Conservation (phyloP, 768 basidiomycete genomes). For the Suillus americanus region DNA sequence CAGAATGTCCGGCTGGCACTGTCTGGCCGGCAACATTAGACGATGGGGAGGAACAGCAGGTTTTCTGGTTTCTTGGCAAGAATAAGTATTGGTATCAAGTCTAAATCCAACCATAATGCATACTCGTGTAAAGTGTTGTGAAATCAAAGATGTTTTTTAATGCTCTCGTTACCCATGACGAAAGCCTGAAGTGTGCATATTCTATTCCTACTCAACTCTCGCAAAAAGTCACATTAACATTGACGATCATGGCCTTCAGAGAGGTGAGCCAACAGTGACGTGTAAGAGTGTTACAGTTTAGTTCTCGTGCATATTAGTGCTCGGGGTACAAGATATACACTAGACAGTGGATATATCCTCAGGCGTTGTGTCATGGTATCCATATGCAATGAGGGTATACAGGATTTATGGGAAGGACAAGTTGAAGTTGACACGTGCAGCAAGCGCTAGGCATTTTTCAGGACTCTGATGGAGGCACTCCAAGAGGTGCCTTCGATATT, state of each 20-base stretch:
- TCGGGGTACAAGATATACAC: not conserved
- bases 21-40: constrained; percentile 40
- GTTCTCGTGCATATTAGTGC: not conserved
- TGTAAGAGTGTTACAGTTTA: not conserved
- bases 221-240: not conserved
- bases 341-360: not conserved
- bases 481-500: constrained; percentile 8
- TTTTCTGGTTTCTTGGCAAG: constrained; percentile 58
- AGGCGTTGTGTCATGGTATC: not conserved
- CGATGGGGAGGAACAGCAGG: constrained; percentile 49
- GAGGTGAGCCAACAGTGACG: not conserved
- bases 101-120: constrained; percentile 25
- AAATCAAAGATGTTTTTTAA: not conserved
- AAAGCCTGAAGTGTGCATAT: not conserved
- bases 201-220: not conserved
- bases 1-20: constrained; percentile 13
- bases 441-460: not conserved
- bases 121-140: not conserved
- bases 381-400: not conserved
- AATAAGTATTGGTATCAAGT: constrained; percentile 68
- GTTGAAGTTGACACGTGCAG: not conserved
- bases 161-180: not conserved
- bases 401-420: not conserved
- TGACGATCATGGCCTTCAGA: not conserved
- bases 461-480: constrained; percentile 11